Conservation (phyloP, 2,329 filamentous ascomycete species). For the Diatrype stigma region DNA sequence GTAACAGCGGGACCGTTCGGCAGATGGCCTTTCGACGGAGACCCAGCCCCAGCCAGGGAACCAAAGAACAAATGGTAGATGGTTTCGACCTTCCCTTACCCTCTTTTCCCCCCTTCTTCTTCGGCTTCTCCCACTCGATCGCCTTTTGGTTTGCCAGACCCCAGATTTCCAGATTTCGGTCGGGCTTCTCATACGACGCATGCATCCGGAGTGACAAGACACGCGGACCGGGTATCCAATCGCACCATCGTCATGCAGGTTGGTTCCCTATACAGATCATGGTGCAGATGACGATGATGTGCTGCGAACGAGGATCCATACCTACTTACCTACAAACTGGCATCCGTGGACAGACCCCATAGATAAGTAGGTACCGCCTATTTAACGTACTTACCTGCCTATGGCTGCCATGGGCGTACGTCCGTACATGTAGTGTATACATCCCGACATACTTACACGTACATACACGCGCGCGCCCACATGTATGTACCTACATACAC, state of each 20-base stretch:
- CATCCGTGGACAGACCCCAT: no score
- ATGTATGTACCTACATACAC: background rate
- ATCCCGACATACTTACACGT: no score
- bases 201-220: background rate
- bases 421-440: no score
- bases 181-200: background rate
- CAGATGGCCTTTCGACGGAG: background rate
- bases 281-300: background rate
- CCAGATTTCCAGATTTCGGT: no score
- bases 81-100: background rate
- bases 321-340: background rate
- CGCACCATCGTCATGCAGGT: background rate
- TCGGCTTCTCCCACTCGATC: background rate
- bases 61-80: background rate
- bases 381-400: no score
- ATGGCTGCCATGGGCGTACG: no score
- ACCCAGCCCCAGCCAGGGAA: background rate
- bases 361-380: no score
- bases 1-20: background rate
- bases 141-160: background rate
- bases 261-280: background rate
- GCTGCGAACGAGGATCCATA: background rate
- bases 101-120: no score
- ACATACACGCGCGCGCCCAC: no score
- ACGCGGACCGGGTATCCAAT: background rate